A percentile compares a stretch with the other conserved stretches of the same genome.
Evolutionary conservation across 441 rosid genomes (phyloP).

Genomic region (Theobroma grandiflorum): DNA sequence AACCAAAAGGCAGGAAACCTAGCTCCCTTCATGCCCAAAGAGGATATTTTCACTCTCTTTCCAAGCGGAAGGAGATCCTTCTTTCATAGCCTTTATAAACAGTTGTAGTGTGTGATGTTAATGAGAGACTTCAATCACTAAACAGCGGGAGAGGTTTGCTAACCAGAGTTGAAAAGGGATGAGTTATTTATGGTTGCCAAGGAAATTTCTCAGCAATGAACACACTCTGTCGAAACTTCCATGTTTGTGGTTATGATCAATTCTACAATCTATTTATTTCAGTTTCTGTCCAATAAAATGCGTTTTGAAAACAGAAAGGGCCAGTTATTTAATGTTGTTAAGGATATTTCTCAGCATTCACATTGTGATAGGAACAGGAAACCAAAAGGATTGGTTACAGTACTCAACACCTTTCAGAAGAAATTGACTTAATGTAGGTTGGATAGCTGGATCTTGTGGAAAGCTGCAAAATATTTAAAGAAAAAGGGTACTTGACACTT

Average conservation of each 20-base stretch:
- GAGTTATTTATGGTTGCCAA: not conserved
- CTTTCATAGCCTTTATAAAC: not conserved
- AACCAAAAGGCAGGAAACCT: not conserved
- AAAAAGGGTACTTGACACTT: not conserved
- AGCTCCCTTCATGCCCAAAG: constrained; percentile 18
- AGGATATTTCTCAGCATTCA: constrained; percentile 16
- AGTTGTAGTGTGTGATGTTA: not conserved
- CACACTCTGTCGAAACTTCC: not conserved
- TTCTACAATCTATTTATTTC: not conserved
- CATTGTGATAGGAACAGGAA: not conserved
- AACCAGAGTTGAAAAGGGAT: not conserved
- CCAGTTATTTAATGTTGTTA: not conserved
- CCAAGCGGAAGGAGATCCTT: not conserved
- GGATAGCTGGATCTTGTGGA: not conserved
- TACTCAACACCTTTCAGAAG: not conserved
- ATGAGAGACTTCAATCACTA: not conserved
- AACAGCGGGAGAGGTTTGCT: not conserved
- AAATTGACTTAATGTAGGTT: not conserved
- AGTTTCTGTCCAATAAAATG: not conserved
- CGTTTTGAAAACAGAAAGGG: not conserved
- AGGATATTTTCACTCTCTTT: not conserved
- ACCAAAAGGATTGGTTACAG: not conserved
- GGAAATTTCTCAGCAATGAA: too few relatives aligned
- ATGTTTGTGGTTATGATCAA: not conserved
- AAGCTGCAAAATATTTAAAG: not conserved